Evolutionary conservation across 2,329 filamentous ascomycete species (phyloP), one percentile per base, ranked within the genome.

Genomic region (Atkinsonella texensis): DNA sequence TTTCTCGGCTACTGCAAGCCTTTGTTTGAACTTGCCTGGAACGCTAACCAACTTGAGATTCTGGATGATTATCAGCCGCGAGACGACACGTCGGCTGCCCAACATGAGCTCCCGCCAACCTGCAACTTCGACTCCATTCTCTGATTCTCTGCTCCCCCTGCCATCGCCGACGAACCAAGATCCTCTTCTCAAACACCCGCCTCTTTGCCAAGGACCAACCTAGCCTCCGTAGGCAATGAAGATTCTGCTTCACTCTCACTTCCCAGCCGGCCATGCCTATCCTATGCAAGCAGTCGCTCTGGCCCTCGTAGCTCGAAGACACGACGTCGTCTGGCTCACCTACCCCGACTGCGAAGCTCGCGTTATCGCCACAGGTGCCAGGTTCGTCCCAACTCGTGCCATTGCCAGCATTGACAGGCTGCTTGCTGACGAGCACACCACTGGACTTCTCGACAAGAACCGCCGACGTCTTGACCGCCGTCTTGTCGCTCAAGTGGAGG

Each of bases 261-360:
- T 69, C 42, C 68, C 67, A 10, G 66, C 65, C 0, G 68, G 67
- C 40, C 68, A 70, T 58, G 62, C 65, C 23, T 64, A 67, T 35
- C 68, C 68, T 13, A 69, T 69, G 64, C 67, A 68, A 50, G 66
- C 68, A 5, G 60, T 70, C 4, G 66, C 67, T 46, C 60, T 63
- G 51, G 64, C 67, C 46, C 65, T 70, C 20, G 58, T 69, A 33
- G 59, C 58, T 23, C 64, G 63, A 33, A 67, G 67, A 52, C 68
- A 71, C 54, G 56, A 66, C 7, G 67, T 70, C 45, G 53, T 65
- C 11, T 71, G 69, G 69, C 60, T 69, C 35, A 66, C 67, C 1
- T 63, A 60, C 42, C 57, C 59, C 11, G 58, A 60, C n/a, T 63
- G 69, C 41, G 59, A 68, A 53, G 57, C 60, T 32, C 62, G 63